These are phyloP conservation scores for Pseudocercospora fijiensis DNA, from an alignment of 2,329 filamentous ascomycete genomes.

Conservation along the genomic window DNA sequence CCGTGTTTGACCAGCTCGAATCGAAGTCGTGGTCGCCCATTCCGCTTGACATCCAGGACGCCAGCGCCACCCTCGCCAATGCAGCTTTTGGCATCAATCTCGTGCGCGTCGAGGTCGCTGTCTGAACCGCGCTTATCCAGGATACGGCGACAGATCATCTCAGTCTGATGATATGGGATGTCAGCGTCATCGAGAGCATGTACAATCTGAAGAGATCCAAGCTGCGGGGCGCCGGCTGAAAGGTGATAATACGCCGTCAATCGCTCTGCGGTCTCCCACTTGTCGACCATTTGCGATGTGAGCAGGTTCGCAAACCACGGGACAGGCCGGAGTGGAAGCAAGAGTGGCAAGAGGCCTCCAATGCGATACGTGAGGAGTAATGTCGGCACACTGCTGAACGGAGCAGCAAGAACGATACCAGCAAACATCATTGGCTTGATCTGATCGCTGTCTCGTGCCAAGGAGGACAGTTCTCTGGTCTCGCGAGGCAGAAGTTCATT, in stretches of 20 bases:
- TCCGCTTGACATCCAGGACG: constrained; percentile 25
- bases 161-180: constrained; percentile 72
- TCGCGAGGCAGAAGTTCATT: constrained; percentile 23
- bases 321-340: constrained; percentile 70
- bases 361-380: constrained; percentile 77
- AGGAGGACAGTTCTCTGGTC: constrained; percentile 12
- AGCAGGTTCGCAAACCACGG: constrained; percentile 64
- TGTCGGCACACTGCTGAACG: constrained; percentile 69
- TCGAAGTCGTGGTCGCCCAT: constrained; percentile 38
- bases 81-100: constrained; percentile 29
- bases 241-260: constrained; percentile 61
- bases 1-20: constrained; percentile 48
- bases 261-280: constrained; percentile 72
- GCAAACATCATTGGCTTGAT: constrained; percentile 63
- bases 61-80: constrained; percentile 35
- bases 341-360: constrained; percentile 72
- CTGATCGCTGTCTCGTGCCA: neutral
- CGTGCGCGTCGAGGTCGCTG: constrained; percentile 32
- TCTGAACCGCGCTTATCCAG: constrained; percentile 50
- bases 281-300: constrained; percentile 67
- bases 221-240: constrained; percentile 40
- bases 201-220: constrained; percentile 63
- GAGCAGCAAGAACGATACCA: constrained; percentile 74
- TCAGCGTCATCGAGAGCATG: constrained; percentile 80
- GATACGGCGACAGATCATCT: constrained; percentile 62